Evolutionary conservation across 495 filamentous ascomycete genomes (phyloP).

Genomic region (Tuber indicum): DNA sequence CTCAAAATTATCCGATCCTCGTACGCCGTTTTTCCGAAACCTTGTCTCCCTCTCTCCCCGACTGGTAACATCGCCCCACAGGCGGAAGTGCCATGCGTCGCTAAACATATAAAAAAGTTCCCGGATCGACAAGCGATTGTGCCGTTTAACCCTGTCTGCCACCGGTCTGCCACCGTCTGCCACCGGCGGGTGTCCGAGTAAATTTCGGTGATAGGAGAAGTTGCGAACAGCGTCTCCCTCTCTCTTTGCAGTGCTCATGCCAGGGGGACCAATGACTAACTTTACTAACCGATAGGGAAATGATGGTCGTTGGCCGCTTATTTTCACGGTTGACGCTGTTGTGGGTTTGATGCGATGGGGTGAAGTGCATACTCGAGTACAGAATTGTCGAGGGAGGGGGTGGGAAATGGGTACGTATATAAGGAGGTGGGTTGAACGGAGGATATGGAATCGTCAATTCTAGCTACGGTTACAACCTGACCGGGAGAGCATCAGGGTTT

Average conservation of each 20-base stretch:
- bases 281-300: neutral
- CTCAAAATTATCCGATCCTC: neutral
- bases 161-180: neutral
- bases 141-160: neutral
- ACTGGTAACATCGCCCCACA: neutral
- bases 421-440: neutral
- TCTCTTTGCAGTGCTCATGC: neutral
- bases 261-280: neutral
- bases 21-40: neutral
- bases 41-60: neutral
- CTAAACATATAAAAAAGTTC: neutral
- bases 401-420: neutral
- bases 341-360: neutral
- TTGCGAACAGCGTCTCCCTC: neutral
- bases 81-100: neutral
- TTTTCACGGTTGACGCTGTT: neutral
- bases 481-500: neutral
- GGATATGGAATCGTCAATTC: neutral
- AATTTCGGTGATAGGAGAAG: neutral
- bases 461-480: neutral
- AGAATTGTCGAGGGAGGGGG: no score
- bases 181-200: neutral
- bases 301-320: no score
- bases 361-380: neutral
- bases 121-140: neutral